phyloP scores from a whole-genome alignment of 78 protist genomes.

The Speleostelium caveatum region DNA sequence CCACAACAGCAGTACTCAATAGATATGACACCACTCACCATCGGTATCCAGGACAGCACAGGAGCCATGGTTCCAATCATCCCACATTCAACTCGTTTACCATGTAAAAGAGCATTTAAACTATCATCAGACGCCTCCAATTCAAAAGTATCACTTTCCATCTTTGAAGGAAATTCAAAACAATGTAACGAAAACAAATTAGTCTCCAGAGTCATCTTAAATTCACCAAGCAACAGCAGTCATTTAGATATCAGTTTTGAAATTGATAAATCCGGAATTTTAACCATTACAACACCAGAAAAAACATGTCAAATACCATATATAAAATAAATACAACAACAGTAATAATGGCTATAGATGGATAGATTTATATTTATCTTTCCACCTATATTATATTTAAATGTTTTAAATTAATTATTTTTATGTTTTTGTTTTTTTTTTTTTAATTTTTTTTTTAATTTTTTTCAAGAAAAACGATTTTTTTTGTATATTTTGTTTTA shows the following conservation, averaged over 20 bases:
- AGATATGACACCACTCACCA: slow-evolving; percentile 96
- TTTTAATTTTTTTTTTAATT: too few species aligned
- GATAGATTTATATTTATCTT: too few species aligned
- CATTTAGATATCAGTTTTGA: slow-evolving; percentile 14
- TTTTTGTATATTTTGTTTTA: too few species aligned
- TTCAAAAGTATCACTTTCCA: not conserved
- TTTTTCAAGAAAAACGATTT: too few species aligned
- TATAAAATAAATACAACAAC: not conserved
- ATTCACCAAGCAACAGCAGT: not conserved
- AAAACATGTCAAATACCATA: not conserved
- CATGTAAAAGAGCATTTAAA: slow-evolving; percentile 89
- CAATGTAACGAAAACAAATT: not conserved
- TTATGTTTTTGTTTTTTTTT: too few species aligned
- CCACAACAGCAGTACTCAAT: slow-evolving; percentile 76
- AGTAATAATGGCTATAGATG: too few species aligned
- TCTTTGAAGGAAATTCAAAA: not conserved
- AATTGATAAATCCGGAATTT: not conserved
- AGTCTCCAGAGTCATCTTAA: not conserved
- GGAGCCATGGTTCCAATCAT: slow-evolving; percentile 98
- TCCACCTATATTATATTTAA: too few species aligned
- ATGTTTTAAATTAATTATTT: too few species aligned
- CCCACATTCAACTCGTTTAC: slow-evolving; percentile 94
- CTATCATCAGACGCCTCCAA: not conserved
- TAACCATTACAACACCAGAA: not conserved
- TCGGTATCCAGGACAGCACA: slow-evolving; percentile 99